Evolutionary conservation across 495 filamentous ascomycete genomes (phyloP).

Genomic region (Poronia punctata): DNA sequence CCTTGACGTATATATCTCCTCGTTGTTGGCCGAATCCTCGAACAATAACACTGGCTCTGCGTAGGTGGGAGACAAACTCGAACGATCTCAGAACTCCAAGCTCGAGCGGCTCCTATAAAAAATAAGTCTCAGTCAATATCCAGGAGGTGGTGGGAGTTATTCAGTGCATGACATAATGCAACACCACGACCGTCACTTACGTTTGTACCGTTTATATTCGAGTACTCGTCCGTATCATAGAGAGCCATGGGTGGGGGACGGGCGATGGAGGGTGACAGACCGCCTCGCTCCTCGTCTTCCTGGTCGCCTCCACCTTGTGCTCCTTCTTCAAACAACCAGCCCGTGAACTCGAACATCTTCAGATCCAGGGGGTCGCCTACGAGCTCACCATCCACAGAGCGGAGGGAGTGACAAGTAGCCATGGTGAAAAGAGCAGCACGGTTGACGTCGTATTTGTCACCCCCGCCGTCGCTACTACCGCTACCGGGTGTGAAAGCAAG

Average conservation of each 20-base stretch:
- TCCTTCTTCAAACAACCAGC: constrained; percentile 88
- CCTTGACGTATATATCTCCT: constrained; percentile 88
- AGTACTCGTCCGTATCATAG: constrained; percentile 43
- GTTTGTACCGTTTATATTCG: constrained; percentile 24
- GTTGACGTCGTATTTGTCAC: constrained; percentile 54
- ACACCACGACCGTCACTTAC: constrained; percentile 23
- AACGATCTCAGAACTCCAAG: constrained; percentile 82
- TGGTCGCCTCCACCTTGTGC: constrained; percentile 49
- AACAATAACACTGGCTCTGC: constrained; percentile 88
- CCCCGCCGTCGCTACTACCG: too few species aligned
- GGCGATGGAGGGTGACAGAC: constrained; percentile 73
- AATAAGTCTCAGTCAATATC: constrained; percentile 4
- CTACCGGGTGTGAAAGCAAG: constrained; percentile 50
- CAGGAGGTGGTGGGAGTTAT: too few species aligned
- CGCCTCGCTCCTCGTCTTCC: constrained; percentile 59
- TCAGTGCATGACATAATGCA: background rate
- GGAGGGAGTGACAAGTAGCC: constrained; percentile 94
- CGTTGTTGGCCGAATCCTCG: constrained; percentile 72
- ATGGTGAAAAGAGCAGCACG: constrained; percentile 81
- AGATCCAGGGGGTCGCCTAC: constrained; percentile 92
- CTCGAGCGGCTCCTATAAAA: constrained; percentile 49
- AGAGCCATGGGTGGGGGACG: constrained; percentile 62
- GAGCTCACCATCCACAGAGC: constrained; percentile 77
- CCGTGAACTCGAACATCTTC: constrained; percentile 98
- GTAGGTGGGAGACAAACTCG: constrained; percentile 94